phyloP scores from a whole-genome alignment of 2,329 filamentous ascomycete species.

The Xylariaceae sp. region DNA sequence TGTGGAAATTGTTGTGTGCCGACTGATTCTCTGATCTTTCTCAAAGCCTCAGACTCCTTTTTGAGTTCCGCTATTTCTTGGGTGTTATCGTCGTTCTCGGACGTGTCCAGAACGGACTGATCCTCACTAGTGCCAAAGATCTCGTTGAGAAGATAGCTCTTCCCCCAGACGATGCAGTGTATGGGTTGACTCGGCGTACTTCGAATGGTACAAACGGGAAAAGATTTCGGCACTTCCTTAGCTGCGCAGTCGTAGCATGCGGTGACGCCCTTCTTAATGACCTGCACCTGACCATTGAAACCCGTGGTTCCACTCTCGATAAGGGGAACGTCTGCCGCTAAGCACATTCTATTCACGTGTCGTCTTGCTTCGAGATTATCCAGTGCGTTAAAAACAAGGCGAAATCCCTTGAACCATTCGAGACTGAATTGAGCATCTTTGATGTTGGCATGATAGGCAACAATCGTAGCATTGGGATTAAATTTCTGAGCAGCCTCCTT shows the following conservation, averaged over 20 bases:
- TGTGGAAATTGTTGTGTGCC: slow-evolving; percentile 72
- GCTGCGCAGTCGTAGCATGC: slow-evolving; percentile 94
- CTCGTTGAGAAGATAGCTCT: slow-evolving; percentile 93
- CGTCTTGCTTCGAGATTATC: slow-evolving; percentile 92
- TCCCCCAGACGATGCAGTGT: slow-evolving; percentile 98
- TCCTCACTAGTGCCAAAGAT: slow-evolving; percentile 92
- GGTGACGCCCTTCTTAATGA: slow-evolving; percentile 86
- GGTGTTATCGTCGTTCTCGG: slow-evolving; percentile 76
- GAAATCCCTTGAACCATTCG: slow-evolving; percentile 80
- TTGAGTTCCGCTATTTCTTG: slow-evolving; percentile 84
- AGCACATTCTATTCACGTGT: slow-evolving; percentile 96
- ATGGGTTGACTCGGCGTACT: slow-evolving; percentile 95
- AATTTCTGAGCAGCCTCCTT: slow-evolving; percentile 88
- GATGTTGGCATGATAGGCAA: slow-evolving; percentile 91
- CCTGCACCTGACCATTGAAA: slow-evolving; percentile 96
- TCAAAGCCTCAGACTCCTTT: slow-evolving; percentile 77
- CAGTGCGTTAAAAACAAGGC: slow-evolving; percentile 90
- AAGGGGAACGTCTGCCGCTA: slow-evolving; percentile 83
- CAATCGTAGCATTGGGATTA: slow-evolving; percentile 81
- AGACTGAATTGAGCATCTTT: slow-evolving; percentile 84
- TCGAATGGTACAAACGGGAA: slow-evolving; percentile 94
- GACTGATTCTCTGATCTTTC: slow-evolving; percentile 75
- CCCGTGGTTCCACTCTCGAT: slow-evolving; percentile 97
- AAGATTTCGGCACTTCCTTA: slow-evolving; percentile 87
- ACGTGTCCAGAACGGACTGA: slow-evolving; percentile 73